These are phyloP conservation scores for Cladobotryum mycophilum DNA, from an alignment of 2,329 filamentous ascomycete species.

Conservation along the genomic window DNA sequence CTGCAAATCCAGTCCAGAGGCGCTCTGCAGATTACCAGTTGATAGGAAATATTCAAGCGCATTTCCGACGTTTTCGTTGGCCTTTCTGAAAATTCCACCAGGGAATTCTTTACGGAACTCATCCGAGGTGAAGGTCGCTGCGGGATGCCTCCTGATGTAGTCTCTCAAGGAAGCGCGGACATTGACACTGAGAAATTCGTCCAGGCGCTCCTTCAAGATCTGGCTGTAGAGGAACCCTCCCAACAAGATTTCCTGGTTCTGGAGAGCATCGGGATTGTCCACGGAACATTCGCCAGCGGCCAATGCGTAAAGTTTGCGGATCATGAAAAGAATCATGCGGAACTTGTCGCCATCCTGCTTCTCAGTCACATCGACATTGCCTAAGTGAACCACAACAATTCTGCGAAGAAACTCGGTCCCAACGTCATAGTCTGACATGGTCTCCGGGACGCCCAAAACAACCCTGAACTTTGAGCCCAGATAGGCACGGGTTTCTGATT, in stretches of 20 bases:
- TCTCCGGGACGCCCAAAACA: conserved; percentile 76
- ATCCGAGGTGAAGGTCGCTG: conserved; percentile 68
- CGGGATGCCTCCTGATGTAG: conserved; percentile 48
- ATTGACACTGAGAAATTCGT: conserved; percentile 68
- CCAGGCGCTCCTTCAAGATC: conserved; percentile 89
- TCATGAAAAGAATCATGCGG: conserved; percentile 90
- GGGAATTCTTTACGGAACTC: conserved; percentile 77
- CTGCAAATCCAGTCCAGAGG: conserved; percentile 87
- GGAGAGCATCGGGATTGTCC: conserved; percentile 94
- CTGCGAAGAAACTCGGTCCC: conserved; percentile 86
- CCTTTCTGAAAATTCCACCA: conserved; percentile 67
- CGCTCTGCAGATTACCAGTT: conserved; percentile 87
- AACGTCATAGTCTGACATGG: conserved; percentile 79
- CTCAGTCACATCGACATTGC: conserved; percentile 76
- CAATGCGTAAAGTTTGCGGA: conserved; percentile 86
- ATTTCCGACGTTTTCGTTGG: conserved; percentile 83
- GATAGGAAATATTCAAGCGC: conserved; percentile 92
- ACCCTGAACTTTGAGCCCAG: conserved; percentile 87
- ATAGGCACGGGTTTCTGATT: conserved; percentile 74
- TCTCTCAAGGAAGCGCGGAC: conserved; percentile 50
- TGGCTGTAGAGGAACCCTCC: conserved; percentile 92
- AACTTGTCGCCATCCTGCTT: conserved; percentile 88
- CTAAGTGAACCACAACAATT: conserved; percentile 87
- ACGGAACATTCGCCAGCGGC: conserved; percentile 88
- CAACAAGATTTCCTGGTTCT: conserved; percentile 91